Base-by-base conservation (phyloP, 768 basidiomycete genomes). In the Tylopilus vinaceipallidus region DNA sequence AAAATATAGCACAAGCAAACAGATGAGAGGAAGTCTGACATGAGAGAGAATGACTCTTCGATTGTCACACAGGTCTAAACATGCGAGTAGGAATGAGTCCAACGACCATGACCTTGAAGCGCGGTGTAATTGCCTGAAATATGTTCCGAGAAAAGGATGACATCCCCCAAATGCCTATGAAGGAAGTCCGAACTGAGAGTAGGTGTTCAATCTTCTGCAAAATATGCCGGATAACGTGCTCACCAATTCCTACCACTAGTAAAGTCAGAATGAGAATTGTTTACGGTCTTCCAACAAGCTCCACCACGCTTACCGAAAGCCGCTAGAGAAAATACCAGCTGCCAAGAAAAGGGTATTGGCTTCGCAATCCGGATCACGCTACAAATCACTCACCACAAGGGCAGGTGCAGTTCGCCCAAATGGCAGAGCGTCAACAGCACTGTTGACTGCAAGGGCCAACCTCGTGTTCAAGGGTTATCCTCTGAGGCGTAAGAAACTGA, bases 1-100 rank as follows among this genome's bases (percentile, higher is more conserved):
- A 60, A 11, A 22, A 60, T 49, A 17, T 52, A 53, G 20, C 54
- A 60, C 19, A 60, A 23, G 24, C 50, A 52, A 17, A 26, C 41
- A 10, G 58, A 49, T 24, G 54, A 39, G 41, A 60, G 47, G 23
- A 60, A 20, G 42, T 60, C 48, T 3, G 58, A 51, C 19, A 39
- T 32, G 23, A 59, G 50, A 30, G 54, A 49, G 41, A 30, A 56
- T 6, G 54, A 45, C 30, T 60, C 58, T 26, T 56, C 58, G 16
- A 50, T 30, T 6, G 35, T 53, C 22, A 56, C 27, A 20, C 49
- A 22, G 6, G 27, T 44, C 50, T 58, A 29, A 46, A 39, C n/a
- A 35, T 20, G 32, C 20, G 20, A 37, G 17, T 6, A n/a, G 13
- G 41, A 13, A 32, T 52, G 17, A 24, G 16, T 20, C 36, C 12